phyloP scores from a whole-genome alignment of 768 basidiomycete species.

The Agrocybe praecox region DNA sequence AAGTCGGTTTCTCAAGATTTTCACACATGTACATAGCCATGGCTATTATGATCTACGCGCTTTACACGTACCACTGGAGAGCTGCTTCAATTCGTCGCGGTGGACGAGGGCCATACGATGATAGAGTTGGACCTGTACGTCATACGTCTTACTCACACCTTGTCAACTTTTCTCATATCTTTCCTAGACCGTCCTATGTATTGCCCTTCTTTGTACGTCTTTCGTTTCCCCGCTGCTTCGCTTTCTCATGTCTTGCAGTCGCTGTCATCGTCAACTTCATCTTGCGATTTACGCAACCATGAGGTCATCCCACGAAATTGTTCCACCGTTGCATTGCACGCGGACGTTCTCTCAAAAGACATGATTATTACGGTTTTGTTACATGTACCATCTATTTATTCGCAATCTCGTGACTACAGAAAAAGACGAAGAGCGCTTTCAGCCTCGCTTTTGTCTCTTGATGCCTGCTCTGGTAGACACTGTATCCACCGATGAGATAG shows the following conservation, averaged over 20 bases:
- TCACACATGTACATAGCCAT: constrained; percentile 65
- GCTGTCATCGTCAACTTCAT: constrained; percentile 87
- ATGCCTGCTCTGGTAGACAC: constrained; percentile 49
- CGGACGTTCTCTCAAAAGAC: not conserved
- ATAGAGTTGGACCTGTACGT: constrained; percentile 92
- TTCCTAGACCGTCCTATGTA: constrained; percentile 76
- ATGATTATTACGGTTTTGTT: constrained; percentile 11
- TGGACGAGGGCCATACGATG: constrained; percentile 94
- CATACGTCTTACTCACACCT: constrained; percentile 8
- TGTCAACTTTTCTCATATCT: constrained; percentile 5
- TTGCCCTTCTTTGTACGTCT: constrained; percentile 73
- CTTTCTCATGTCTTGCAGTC: constrained; percentile 41
- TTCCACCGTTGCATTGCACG: not conserved
- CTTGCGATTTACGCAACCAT: constrained; percentile 65
- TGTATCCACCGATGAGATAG: constrained; percentile 77
- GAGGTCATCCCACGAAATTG: not conserved
- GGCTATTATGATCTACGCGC: constrained; percentile 95
- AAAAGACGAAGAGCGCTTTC: constrained; percentile 14
- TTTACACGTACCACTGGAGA: constrained; percentile 96
- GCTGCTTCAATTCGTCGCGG: constrained; percentile 90
- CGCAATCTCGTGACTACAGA: constrained; percentile 12
- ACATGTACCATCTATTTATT: constrained; percentile 23
- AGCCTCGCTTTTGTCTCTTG: constrained; percentile 62
- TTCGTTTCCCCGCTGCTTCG: constrained; percentile 7
- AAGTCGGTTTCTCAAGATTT: not conserved